Evolutionary conservation across 768 basidiomycete genomes (phyloP).

Genomic region (Trametopsis cervina): DNA sequence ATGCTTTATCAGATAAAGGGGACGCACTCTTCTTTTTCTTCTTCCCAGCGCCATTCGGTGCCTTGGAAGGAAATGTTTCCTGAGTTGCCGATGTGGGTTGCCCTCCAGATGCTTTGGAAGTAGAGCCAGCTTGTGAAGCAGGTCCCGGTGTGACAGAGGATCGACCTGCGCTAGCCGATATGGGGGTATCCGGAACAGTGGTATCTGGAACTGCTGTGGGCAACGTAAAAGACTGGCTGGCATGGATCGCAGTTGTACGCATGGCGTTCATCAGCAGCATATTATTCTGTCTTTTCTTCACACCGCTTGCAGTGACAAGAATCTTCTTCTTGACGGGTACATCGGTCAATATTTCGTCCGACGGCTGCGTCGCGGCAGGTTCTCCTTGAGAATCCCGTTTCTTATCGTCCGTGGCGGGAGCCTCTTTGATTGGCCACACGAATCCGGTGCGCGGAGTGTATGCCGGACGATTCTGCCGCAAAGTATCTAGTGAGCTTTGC

Average conservation of each 20-base stretch:
- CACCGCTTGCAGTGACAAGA: constrained; percentile 7
- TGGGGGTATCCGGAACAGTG: constrained; percentile 22
- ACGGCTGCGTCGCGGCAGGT: constrained; percentile 10
- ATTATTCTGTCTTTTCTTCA: constrained; percentile 59
- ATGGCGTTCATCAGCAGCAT: constrained; percentile 70
- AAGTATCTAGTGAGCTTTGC: constrained; percentile 67
- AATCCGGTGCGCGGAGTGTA: constrained; percentile 82
- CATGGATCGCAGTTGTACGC: constrained; percentile 69
- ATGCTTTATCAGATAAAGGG: neutral
- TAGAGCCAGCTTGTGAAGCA: constrained; percentile 19
- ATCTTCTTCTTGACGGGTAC: constrained; percentile 18
- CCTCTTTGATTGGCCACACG: constrained; percentile 74
- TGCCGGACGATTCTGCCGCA: constrained; percentile 70
- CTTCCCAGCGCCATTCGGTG: constrained; percentile 48
- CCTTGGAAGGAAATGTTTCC: constrained; percentile 39
- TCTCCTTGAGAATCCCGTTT: constrained; percentile 25
- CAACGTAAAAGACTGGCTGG: constrained; percentile 45
- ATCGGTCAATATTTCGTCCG: constrained; percentile 6
- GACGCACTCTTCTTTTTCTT: constrained; percentile 74
- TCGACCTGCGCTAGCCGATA: constrained; percentile 20
- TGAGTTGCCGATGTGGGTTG: constrained; percentile 31
- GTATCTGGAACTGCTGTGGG: constrained; percentile 26
- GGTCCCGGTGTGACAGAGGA: constrained; percentile 29
- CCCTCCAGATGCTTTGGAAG: constrained; percentile 26
- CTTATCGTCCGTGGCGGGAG: constrained; percentile 40